Conservation (phyloP, 257 asterid genomes). For the Petunia axillaris region DNA sequence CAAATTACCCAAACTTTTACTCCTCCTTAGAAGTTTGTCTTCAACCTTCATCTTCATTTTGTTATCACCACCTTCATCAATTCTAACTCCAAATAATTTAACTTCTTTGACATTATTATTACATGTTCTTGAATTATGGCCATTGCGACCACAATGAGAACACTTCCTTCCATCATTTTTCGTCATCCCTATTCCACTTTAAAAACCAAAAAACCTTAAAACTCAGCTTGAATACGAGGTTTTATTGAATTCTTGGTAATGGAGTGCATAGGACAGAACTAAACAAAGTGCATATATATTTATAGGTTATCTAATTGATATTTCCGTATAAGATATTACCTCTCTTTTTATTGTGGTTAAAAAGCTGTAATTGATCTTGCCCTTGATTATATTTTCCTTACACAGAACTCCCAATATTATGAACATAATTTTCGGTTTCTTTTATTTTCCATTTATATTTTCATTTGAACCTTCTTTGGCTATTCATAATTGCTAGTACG, state of each 20-base stretch:
- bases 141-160: slow-evolving; percentile 43
- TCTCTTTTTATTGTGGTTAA: background rate
- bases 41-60: slow-evolving; percentile 8
- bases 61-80: slow-evolving; percentile 23
- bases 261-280: background rate
- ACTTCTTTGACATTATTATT: slow-evolving; percentile 30
- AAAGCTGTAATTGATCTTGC: background rate
- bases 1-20: slow-evolving; percentile 52
- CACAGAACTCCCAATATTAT: background rate
- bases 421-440: background rate
- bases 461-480: background rate
- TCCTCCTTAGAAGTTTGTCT: slow-evolving; percentile 25
- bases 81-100: slow-evolving; percentile 63
- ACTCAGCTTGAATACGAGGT: background rate
- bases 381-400: background rate
- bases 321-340: background rate
- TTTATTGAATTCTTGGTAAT: slow-evolving; percentile 19
- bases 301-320: slow-evolving; percentile 17
- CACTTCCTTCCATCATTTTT: slow-evolving; percentile 35
- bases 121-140: slow-evolving; percentile 42
- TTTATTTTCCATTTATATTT: background rate
- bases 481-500: background rate
- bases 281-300: background rate
- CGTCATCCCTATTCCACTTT: background rate
- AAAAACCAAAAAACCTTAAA: background rate